Evolutionary conservation across 2,329 filamentous ascomycete species (phyloP), one percentile per base, ranked within the genome.

Genomic region (Claviceps cyperi): DNA sequence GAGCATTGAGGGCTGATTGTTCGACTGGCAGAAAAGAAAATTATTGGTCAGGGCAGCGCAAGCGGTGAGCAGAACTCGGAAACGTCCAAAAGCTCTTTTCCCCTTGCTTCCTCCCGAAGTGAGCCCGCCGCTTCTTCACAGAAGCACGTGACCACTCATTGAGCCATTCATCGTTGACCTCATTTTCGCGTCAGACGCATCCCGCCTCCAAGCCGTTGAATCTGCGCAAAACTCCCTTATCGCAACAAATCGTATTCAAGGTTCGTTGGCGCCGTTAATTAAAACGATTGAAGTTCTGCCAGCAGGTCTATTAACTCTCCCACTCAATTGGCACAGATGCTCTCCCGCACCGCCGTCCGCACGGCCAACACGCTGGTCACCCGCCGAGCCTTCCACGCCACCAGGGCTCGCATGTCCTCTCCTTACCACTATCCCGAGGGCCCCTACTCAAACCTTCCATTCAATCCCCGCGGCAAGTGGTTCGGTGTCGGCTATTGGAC

Each of bases 371-470:
- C 77, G 58, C 69, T 82, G 66, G 76, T 89, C 73, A 78, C 83
- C 78, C 88, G 89, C 75, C 90, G 92, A 71, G 88, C 84, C 74
- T 96, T 98, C 84, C 84, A 89, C 71, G 81, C 87, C 64, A 94
- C 91, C 68, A 86, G 87, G 65, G 72, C 84, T 67, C 88, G 86
- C 69, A 74, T 94, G 67, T 80, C 77, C 62, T 94, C 87, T 67
- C 90, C 90, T 57, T 96, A 94, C 83, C 92, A 98, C 78, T 98
- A 98, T 77, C 84, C 91, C 61, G 91, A 97, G 76, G 92, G 91
- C 58, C 86, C 91, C 64, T 85, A 88, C 72, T 83, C 78, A 76
- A 97, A 96, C 80, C 73, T 98, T 58, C 92, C 92, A 59, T 98
- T 98, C 82, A 94, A 98, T 78, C 86, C 92, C 59, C 77, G 87